Evolutionary conservation across 2,329 filamentous ascomycete genomes (phyloP), one percentile per base, ranked within the genome.

Genomic region (Exophiala lecanii-corni): DNA sequence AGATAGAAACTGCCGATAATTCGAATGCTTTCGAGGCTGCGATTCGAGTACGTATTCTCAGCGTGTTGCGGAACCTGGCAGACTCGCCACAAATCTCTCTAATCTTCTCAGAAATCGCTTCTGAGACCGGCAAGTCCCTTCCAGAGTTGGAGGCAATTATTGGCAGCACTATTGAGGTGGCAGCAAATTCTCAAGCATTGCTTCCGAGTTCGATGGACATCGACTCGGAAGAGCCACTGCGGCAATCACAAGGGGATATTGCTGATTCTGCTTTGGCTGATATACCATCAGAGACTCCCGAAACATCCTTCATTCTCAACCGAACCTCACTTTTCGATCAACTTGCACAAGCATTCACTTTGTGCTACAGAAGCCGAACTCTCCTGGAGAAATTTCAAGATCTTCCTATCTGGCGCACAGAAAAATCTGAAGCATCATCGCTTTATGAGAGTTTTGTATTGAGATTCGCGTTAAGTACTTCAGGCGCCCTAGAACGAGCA

Each of bases 91-190:
- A 73, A 28, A 68, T 78, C 16, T 81, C 80, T 9, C 71, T 76
- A 18, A 70, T 82, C n/a, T 78, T 92, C 44, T 74, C 80, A 48
- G 72, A 72, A n/a, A 76, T 82, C 3, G 75, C 91, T 26, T 71
- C 79, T 25, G 77, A 83, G 30, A 75, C 79, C 5, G 76, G 82
- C 9, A 74, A 88, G 47, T 83, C 92, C 56, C 76, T 92, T 33
- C 79, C 87, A 47, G 76, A 81, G 36, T 67, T 92, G 13, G 86
- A 92, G 64, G 75, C 86, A 66, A 83, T 79, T 54, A 71, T 94
- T 15, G 82, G 86, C 42, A 78, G 82, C 6, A 77, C 81, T 7
- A 78, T 89, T 48, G 76, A 82, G 30, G 62, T 75, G 33, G 61
- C 72, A 26, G 63, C 78, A 13, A 68, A 74, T n/a, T 69, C 71